Percentiles rank a stretch among this genome's conserved stretches.
These are phyloP conservation scores for Globisporangium apiculatum DNA, from an alignment of 352 stramenopile genomes.

Conservation along the genomic window DNA sequence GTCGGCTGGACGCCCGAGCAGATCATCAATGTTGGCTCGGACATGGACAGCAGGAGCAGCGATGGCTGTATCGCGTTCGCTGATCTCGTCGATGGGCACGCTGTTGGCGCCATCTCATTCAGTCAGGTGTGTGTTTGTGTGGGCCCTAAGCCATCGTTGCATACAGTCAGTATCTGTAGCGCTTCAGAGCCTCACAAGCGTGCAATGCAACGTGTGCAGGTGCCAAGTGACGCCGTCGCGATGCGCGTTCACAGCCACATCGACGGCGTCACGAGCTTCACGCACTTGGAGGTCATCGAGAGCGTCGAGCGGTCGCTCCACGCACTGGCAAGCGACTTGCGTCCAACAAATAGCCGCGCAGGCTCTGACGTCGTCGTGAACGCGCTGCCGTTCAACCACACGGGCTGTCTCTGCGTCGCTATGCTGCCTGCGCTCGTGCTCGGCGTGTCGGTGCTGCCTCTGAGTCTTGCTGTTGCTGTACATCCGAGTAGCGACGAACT, in stretches of 20 bases:
- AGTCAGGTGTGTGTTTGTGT: neutral
- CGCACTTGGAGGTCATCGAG: constrained; percentile 14
- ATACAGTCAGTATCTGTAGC: neutral
- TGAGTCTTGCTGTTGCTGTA: neutral
- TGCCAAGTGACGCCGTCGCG: constrained; percentile 1
- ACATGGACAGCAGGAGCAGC: no score
- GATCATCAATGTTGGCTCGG: neutral
- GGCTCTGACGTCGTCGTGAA: constrained; percentile 3
- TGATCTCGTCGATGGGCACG: neutral
- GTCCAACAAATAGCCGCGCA: neutral
- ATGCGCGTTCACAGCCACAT: neutral
- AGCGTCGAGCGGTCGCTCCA: constrained; percentile 10
- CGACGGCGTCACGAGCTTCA: constrained; percentile 1
- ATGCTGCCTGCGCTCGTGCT: constrained; percentile 8
- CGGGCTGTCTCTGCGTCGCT: constrained; percentile 1
- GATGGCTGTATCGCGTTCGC: neutral
- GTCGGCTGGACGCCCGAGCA: constrained; percentile 1
- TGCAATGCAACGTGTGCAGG: neutral
- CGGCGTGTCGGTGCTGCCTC: constrained; percentile 8
- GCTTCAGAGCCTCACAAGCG: neutral
- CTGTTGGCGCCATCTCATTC: neutral
- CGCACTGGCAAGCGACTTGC: neutral
- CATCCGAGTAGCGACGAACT: neutral
- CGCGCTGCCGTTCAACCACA: constrained; percentile 10
- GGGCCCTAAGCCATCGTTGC: neutral